phyloP scores from a whole-genome alignment of 2,329 filamentous ascomycete species.

The Venturia pyrina region DNA sequence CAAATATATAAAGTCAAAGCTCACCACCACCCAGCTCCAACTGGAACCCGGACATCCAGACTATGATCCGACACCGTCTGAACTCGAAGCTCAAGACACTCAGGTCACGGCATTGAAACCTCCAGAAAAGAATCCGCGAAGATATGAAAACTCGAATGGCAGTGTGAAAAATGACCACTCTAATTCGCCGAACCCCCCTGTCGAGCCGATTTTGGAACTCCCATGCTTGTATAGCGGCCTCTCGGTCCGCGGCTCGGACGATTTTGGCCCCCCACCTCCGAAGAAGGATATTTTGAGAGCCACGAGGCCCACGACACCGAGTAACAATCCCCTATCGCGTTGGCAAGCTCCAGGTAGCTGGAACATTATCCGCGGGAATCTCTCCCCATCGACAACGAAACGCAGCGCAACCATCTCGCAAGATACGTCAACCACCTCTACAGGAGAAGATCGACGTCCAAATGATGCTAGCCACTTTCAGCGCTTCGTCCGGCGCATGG shows the following conservation, averaged over 20 bases:
- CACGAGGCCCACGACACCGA: background rate
- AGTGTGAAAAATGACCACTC: background rate
- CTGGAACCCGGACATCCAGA: background rate
- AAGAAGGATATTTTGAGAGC: background rate
- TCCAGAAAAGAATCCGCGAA: background rate
- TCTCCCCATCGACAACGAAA: background rate
- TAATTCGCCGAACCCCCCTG: background rate
- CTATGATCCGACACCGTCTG: background rate
- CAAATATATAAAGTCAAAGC: background rate
- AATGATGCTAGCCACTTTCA: constrained; percentile 34
- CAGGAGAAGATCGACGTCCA: constrained; percentile 17
- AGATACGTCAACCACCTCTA: background rate
- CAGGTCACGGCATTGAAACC: background rate
- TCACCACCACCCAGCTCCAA: background rate
- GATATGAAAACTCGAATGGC: background rate
- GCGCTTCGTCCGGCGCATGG: constrained; percentile 46
- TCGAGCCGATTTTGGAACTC: background rate
- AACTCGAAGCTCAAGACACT: background rate
- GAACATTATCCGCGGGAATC: constrained; percentile 1
- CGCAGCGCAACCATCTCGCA: background rate
- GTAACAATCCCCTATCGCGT: background rate
- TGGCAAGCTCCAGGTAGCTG: constrained; percentile 5
- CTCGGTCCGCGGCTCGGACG: background rate
- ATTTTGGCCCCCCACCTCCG: background rate
- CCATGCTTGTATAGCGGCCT: background rate